Conservation (phyloP, 805 yeast genomes). For the Candida railenensis region DNA sequence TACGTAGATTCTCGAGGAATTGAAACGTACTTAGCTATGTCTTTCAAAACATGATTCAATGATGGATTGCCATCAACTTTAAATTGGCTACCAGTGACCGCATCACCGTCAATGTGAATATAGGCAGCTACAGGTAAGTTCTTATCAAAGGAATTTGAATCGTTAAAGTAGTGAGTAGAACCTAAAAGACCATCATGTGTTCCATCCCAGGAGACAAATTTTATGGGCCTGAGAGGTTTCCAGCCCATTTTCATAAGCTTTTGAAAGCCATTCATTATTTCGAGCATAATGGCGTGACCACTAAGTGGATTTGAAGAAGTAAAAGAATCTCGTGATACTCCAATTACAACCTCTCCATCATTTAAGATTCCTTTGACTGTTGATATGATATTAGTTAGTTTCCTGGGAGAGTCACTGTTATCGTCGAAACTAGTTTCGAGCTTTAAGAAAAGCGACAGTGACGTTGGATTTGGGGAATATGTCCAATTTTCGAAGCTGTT, state of each 20-base stretch:
- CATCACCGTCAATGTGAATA: conserved; percentile 39
- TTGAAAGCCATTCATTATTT: conserved; percentile 35
- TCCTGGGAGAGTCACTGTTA: conserved; percentile 8
- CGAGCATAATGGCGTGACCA: conserved; percentile 39
- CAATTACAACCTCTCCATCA: conserved; percentile 41
- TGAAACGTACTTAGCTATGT: conserved; percentile 29
- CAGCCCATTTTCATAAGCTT: conserved; percentile 34
- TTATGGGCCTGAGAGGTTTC: conserved; percentile 40
- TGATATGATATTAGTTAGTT: conserved; percentile 31
- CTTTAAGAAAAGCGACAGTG: conserved; percentile 12
- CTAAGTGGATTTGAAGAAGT: conserved; percentile 36
- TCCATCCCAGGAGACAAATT: conserved; percentile 44
- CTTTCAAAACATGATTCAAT: conserved; percentile 29
- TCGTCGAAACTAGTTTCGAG: conserved; percentile 14
- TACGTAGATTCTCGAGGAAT: conserved; percentile 25
- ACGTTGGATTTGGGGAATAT: conserved; percentile 19
- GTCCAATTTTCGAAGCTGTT: conserved; percentile 21
- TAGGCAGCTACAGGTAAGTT: conserved; percentile 30
- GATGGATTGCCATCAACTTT: conserved; percentile 34
- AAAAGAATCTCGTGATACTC: conserved; percentile 38
- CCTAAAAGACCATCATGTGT: conserved; percentile 34
- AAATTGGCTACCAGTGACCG: conserved; percentile 36
- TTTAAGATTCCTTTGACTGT: conserved; percentile 33
- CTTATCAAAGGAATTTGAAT: conserved; percentile 15
- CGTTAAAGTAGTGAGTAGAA: conserved; percentile 21